Conservation (phyloP, 2,329 filamentous ascomycete genomes). For the Escovopsis weberi region DNA sequence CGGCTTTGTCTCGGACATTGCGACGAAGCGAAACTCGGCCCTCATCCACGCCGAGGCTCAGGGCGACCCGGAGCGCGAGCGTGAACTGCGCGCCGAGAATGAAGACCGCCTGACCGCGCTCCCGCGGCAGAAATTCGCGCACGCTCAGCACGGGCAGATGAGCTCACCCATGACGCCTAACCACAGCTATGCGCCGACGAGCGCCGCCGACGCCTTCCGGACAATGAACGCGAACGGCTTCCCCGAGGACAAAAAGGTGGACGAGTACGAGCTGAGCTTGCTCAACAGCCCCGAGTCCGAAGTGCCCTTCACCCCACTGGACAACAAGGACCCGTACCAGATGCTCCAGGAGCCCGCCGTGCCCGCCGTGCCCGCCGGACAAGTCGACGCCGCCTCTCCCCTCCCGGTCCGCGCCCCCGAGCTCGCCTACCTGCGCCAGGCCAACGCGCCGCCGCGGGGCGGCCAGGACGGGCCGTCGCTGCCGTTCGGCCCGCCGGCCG, state of each 20-base stretch:
- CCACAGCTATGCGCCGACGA: too few relatives aligned
- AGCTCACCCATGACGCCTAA: too few relatives aligned
- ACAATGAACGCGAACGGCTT: conserved; percentile 14
- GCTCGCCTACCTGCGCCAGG: conserved; percentile 41
- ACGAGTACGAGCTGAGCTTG: conserved; percentile 14
- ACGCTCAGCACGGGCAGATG: conserved; percentile 28
- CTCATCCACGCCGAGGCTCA: conserved; percentile 69
- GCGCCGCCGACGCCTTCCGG: conserved; percentile 30
- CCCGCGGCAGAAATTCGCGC: conserved; percentile 51
- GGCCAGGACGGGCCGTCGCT: conserved; percentile 32
- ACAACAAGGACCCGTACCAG: conserved; percentile 33
- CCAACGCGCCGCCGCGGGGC: conserved; percentile 16
- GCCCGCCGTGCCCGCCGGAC: conserved; percentile 8
- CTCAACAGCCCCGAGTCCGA: conserved; percentile 28
- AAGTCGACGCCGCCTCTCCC: conserved; percentile 8
- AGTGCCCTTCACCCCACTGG: conserved; percentile 39
- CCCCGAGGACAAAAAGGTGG: conserved; percentile 27
- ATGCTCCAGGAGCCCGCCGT: conserved; percentile 13
- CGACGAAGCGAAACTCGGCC: conserved; percentile 73
- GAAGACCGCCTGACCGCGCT: conserved; percentile 75
- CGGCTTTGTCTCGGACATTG: conserved; percentile 74
- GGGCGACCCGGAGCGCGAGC: conserved; percentile 64
- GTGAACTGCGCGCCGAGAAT: conserved; percentile 65
- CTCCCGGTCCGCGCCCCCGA: conserved; percentile 32
- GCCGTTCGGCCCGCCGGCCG: conserved; percentile 43